Evolutionary conservation across 225 moss, liverwort and hornwort species (phyloP).

Genomic region (Pseudisothecium myosuroides): DNA sequence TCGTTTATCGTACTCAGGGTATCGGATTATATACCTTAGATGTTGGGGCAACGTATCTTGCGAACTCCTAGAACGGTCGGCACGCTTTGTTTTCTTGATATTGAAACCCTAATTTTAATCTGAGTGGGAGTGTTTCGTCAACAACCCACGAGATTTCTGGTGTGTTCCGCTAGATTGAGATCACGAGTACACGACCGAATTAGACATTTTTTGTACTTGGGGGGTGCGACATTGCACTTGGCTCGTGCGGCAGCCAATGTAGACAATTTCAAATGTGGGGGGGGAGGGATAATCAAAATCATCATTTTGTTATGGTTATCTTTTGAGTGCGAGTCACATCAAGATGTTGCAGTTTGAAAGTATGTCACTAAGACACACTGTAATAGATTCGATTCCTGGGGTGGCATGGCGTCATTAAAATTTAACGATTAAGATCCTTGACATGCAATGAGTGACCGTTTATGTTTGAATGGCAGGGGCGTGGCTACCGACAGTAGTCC

Average conservation of each 20-base stretch:
- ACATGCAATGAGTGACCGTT: neutral
- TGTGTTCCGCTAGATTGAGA: neutral
- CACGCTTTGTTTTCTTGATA: neutral
- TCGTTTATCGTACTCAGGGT: neutral
- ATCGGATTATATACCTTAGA: neutral
- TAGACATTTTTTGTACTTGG: no score
- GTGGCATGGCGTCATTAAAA: neutral
- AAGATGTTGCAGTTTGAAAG: neutral
- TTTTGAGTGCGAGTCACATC: neutral
- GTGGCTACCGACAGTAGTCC: neutral
- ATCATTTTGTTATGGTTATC: no score
- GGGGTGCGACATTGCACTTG: no score
- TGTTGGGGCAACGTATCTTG: neutral
- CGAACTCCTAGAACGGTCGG: neutral
- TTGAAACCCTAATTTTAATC: neutral
- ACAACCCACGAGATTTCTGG: neutral
- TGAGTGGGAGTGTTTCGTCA: neutral
- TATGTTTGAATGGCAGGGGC: neutral
- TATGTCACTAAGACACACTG: neutral
- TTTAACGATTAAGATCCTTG: neutral
- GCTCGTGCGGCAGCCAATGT: no score
- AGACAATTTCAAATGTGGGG: no score
- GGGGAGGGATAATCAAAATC: no score
- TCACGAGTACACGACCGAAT: neutral
- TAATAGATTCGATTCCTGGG: neutral